Evolutionary conservation across 768 basidiomycete genomes (phyloP), one percentile per base, ranked within the genome.

Genomic region (Lactarius evosmus): DNA sequence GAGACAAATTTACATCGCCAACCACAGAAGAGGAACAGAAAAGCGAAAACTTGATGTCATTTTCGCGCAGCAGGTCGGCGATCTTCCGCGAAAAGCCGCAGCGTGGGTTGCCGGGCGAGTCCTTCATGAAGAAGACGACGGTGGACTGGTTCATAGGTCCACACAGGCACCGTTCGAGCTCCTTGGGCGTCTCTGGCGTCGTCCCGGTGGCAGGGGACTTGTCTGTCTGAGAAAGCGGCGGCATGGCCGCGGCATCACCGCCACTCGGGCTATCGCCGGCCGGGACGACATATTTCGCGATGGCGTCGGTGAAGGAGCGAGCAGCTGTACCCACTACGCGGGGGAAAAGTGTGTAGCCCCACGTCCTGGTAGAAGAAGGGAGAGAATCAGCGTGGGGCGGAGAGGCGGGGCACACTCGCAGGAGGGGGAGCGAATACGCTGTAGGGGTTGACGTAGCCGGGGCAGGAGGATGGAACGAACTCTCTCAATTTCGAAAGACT

Each of bases 401-500:
- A n/a, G n/a, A n/a, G n/a, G n/a, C n/a, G n/a, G n/a, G n/a, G n/a
- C n/a, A n/a, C n/a, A n/a, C n/a, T 30, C n/a, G 44, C 9, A 14
- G 22, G 29, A 40, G 59, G 54, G 36, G 30, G 56, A 33, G 22
- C 7, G 30, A 56, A 25, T 1, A 46, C 5, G 30, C 14, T 16
- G 49, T 40, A 16, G n/a, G n/a, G n/a, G n/a, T n/a, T 46, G 32
- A 67, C 84, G 51, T 66, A 95, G 96, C 67, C 86, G 80, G 22
- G 98, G 83, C 60, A 99, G 75, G 54, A 98, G 72, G 71, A 94
- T 88, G 0, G 87, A 77, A 0, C 96, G 96, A 12, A 98, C 96
- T 19, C 90, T 84, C 69, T 94, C 87, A 65, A 99, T 84, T 11
- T 93, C 88, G 71, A 98, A 98, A 11, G 91, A 92, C 70, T 97